Conservation (phyloP, 2,329 filamentous ascomycete genomes). For the Dactylonectria estremocensis region DNA sequence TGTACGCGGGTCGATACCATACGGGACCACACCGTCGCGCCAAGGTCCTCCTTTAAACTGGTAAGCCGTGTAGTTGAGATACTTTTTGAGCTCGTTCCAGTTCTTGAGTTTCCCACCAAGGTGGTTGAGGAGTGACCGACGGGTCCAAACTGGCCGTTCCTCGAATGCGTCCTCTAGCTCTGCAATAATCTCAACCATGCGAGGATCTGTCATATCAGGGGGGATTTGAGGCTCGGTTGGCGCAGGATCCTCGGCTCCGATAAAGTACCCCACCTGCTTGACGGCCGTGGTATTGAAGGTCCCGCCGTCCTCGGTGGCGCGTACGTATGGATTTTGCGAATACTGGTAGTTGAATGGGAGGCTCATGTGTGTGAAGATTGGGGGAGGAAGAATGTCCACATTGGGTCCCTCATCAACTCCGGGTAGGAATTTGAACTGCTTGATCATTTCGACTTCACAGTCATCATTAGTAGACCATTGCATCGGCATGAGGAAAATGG, state of each 20-base stretch:
- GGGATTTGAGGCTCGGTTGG: conserved; percentile 73
- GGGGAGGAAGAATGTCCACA: conserved; percentile 83
- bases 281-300: conserved; percentile 73
- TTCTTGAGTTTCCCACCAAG: conserved; percentile 68
- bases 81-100: conserved; percentile 77
- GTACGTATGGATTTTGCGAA: conserved; percentile 87
- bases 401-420: conserved; percentile 71
- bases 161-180: conserved; percentile 77
- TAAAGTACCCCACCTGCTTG: conserved; percentile 71
- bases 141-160: conserved; percentile 87
- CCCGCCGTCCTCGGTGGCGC: conserved; percentile 69
- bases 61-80: conserved; percentile 88
- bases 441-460: conserved; percentile 64
- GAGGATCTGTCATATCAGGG: conserved; percentile 71
- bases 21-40: conserved; percentile 88
- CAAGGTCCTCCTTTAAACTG: conserved; percentile 94
- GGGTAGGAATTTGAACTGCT: conserved; percentile 77
- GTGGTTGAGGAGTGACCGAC: conserved; percentile 84
- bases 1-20: conserved; percentile 87
- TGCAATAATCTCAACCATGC: conserved; percentile 75
- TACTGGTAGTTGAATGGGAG: conserved; percentile 86
- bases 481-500: background rate
- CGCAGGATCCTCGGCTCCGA: conserved; percentile 74
- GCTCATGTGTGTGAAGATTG: conserved; percentile 81
- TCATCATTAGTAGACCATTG: background rate